Conservation (phyloP, 2,329 filamentous ascomycete species). For the Xylaria multiplex region DNA sequence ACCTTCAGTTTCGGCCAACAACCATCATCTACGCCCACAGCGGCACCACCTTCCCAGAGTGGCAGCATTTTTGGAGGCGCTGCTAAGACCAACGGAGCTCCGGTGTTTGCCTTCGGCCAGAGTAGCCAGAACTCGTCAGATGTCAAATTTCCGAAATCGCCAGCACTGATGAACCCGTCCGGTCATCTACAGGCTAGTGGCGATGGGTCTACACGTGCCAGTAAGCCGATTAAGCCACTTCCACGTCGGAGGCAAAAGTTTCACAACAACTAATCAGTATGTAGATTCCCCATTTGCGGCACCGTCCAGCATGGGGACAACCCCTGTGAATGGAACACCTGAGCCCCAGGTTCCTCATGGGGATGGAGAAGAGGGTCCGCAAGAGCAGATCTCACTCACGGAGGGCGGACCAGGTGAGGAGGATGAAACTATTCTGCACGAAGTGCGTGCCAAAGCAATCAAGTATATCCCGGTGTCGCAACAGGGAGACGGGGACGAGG, state of each 20-base stretch:
- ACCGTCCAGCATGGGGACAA: conserved; percentile 69
- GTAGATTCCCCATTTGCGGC: conserved; percentile 58
- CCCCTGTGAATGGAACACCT: conserved; percentile 67
- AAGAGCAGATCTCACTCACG: conserved; percentile 77
- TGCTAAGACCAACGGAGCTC: conserved; percentile 43
- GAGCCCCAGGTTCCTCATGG: conserved; percentile 62
- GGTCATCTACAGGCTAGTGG: conserved; percentile 46
- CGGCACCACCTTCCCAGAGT: conserved; percentile 39
- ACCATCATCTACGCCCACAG: conserved; percentile 42
- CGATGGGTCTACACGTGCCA: conserved; percentile 55
- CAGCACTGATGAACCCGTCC: conserved; percentile 34
- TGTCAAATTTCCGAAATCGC: conserved; percentile 42
- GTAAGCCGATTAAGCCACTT: conserved; percentile 52
- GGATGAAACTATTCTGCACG: conserved; percentile 75
- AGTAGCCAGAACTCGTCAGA: conserved; percentile 44
- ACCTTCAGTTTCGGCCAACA: conserved; percentile 44
- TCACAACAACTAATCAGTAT: conserved; percentile 17
- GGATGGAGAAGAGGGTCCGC: conserved; percentile 62
- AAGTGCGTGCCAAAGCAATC: conserved; percentile 75
- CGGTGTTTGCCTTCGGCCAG: conserved; percentile 53
- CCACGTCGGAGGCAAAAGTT: neutral
- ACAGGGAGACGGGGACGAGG: conserved; percentile 50
- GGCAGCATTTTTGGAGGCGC: conserved; percentile 43
- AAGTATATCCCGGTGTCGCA: conserved; percentile 65
- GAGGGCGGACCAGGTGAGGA: conserved; percentile 74